Evolutionary conservation across 495 filamentous ascomycete genomes (phyloP), one percentile per base, ranked within the genome.

Genomic region (Hypoxylon crocopeplum): DNA sequence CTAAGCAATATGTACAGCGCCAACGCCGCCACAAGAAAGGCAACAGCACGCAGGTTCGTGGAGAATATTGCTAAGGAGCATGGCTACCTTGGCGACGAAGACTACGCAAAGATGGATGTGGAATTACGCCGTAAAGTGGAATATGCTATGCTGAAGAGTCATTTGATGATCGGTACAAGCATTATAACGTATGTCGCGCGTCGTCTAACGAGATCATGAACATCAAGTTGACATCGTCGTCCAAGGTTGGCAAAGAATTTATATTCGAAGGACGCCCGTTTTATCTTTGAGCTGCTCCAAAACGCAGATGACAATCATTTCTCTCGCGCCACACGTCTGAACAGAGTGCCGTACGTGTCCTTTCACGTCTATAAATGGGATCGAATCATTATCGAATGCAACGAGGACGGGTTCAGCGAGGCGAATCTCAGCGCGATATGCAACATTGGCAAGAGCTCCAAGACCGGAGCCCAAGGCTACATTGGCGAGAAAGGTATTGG

Each of bases 401-500:
- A 81, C 54, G 76, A 81, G 40, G 74, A 78, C 55, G 78, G 78
- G 16, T 79, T 79, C 46, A 64, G 53, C 2, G 56, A 69, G 20
- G 52, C 13, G 6, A 68, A 78, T 57, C 50, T 79, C 6, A 12
- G 20, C 19, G 72, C 72, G 10, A 72, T 80, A 41, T 79, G 75
- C 54, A 25, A 38, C 12, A 50, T 74, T 17, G 70, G 70, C 0
- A 20, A 71, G 27, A 79, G 75, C 49, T 72, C 73, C 21, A 82
- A 82, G 49, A 59, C 57, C 0, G 61, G 51, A 5, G 42, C 62
- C 7, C 64, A 68, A 41, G 73, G 74, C 1, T 80, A 79, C 48
- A 77, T 80, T 62, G 79, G 79, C 2, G 76, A 77, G 42, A 82
- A 82, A 45, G 77, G 77, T 0, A 79, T 82, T 19, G 79, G 81